phyloP scores from a whole-genome alignment of 257 asterid genomes.

The Ocimum tenuiflorum region DNA sequence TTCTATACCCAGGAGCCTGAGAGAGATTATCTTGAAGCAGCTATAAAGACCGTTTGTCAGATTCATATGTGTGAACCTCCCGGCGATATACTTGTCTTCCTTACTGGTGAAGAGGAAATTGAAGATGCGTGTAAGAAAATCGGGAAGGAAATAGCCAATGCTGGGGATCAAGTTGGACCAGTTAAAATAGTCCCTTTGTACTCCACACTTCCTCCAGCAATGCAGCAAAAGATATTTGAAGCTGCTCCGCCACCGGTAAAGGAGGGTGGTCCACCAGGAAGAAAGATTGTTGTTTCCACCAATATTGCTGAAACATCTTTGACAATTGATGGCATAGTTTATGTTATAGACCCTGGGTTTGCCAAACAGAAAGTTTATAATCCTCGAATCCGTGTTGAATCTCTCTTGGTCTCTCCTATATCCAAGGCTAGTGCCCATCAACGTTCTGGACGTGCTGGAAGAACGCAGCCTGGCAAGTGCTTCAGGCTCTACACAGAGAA shows the following conservation, averaged over 20 bases:
- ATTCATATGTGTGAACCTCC: constrained; percentile 77
- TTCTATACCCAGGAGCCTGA: constrained; percentile 93
- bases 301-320: constrained; percentile 95
- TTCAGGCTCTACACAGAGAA: constrained; percentile 87
- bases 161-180: constrained; percentile 92
- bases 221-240: constrained; percentile 98
- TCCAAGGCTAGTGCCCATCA: constrained; percentile 99
- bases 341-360: constrained; percentile 95
- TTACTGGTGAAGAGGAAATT: constrained; percentile 97
- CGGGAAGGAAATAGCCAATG: constrained; percentile 62
- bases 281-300: constrained; percentile 93
- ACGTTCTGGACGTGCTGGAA: constrained; percentile 98
- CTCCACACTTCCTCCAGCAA: constrained; percentile 93
- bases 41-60: constrained; percentile 87
- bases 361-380: constrained; percentile 90
- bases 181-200: constrained; percentile 77
- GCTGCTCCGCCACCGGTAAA: constrained; percentile 86
- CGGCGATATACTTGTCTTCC: constrained; percentile 94
- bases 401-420: constrained; percentile 94
- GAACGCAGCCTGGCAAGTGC: constrained; percentile 97
- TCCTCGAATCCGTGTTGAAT: constrained; percentile 89
- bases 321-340: constrained; percentile 96
- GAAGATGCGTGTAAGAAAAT: constrained; percentile 93
- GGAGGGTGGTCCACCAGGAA: constrained; percentile 91
- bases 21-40: constrained; percentile 94